phyloP scores from a whole-genome alignment of 2,329 filamentous ascomycete genomes.

The Sclerotinia borealis region DNA sequence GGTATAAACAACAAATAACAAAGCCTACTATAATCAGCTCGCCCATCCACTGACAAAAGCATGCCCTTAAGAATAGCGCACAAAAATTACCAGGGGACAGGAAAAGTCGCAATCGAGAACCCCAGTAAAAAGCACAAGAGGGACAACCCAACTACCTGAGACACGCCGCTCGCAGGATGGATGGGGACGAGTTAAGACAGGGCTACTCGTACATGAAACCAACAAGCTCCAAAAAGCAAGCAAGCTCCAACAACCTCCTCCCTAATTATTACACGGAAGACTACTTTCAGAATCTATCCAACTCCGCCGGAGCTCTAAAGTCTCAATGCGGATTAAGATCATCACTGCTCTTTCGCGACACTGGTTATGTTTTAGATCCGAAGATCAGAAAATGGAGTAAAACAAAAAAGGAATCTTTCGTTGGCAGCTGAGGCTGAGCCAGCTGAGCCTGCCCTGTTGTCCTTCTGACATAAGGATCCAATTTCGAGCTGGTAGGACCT shows the following conservation, averaged over 20 bases:
- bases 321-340: background rate
- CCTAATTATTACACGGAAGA: background rate
- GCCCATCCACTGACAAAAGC: too few relatives aligned
- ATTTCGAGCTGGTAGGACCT: background rate
- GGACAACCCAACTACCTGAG: background rate
- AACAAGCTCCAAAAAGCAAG: background rate
- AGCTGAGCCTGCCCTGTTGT: background rate
- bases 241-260: background rate
- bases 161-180: background rate
- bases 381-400: background rate
- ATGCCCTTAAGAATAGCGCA: too few relatives aligned
- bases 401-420: too few relatives aligned
- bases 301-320: background rate
- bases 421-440: background rate
- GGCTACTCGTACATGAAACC: too few relatives aligned
- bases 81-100: too few relatives aligned
- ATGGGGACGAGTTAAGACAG: background rate
- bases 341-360: background rate
- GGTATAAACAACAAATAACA: too few relatives aligned
- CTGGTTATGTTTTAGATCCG: background rate
- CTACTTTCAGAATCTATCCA: background rate
- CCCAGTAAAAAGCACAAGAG: background rate
- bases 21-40: too few relatives aligned
- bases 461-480: background rate
- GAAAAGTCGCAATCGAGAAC: too few relatives aligned